phyloP scores from a whole-genome alignment of 2,329 filamentous ascomycete genomes.

The Fusarium sarcochroum region DNA sequence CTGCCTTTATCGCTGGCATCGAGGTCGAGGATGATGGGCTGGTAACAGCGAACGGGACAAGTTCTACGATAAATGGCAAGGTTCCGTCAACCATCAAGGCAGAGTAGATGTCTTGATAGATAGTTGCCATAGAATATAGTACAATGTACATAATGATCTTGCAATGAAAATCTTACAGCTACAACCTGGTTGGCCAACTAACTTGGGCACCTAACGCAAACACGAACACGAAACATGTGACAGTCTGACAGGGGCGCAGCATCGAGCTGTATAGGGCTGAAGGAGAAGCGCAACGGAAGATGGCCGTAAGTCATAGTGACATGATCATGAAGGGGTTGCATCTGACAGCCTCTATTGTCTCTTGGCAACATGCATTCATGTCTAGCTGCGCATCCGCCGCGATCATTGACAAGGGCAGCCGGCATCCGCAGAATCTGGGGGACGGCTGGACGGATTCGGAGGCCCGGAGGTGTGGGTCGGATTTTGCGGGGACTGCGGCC shows the following conservation, averaged over 20 bases:
- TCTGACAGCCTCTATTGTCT: slow-evolving; percentile 10
- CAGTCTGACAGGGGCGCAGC: slow-evolving; percentile 5
- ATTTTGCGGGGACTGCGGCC: slow-evolving; percentile 25
- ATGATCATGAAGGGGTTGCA: slow-evolving; percentile 27
- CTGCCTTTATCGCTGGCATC: slow-evolving; percentile 84
- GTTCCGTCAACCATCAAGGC: slow-evolving; percentile 3
- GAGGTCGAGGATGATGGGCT: slow-evolving; percentile 66
- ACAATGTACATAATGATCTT: slow-evolving; percentile 7
- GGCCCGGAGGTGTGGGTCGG: slow-evolving; percentile 24
- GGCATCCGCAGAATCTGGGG: slow-evolving; percentile 26
- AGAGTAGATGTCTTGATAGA: slow-evolving; percentile 10
- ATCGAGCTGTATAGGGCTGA: slow-evolving; percentile 42
- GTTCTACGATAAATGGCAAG: slow-evolving; percentile 36
- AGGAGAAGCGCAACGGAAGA: slow-evolving; percentile 41
- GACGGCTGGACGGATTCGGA: slow-evolving; percentile 24
- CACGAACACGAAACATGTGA: slow-evolving; percentile 16
- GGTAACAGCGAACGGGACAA: slow-evolving; percentile 12
- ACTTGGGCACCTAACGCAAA: background rate
- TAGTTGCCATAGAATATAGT: background rate
- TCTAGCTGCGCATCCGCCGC: slow-evolving; percentile 23
- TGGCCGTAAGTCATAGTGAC: slow-evolving; percentile 42
- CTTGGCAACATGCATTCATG: slow-evolving; percentile 34
- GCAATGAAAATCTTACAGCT: background rate
- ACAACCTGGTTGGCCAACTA: background rate
- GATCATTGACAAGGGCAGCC: slow-evolving; percentile 26